phyloP scores from a whole-genome alignment of 2,329 filamentous ascomycete species.

The Arachnopeziza araneosa region DNA sequence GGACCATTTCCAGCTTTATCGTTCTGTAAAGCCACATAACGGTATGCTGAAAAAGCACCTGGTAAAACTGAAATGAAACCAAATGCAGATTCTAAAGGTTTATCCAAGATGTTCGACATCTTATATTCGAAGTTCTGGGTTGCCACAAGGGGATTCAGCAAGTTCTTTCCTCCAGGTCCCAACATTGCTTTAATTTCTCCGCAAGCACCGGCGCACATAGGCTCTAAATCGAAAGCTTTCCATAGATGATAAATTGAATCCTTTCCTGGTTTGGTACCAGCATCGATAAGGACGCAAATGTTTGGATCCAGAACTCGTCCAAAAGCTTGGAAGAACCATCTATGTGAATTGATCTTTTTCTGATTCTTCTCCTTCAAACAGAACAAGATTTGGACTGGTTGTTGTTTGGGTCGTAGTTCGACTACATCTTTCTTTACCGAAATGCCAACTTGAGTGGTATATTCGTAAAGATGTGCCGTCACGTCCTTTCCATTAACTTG shows the following conservation, averaged over 20 bases:
- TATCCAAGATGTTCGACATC: slow-evolving; percentile 99
- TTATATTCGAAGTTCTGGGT: slow-evolving; percentile 99
- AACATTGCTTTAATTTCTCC: slow-evolving; percentile 99
- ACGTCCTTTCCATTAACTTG: slow-evolving; percentile 96
- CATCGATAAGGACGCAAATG: slow-evolving; percentile 93
- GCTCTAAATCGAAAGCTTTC: slow-evolving; percentile 97
- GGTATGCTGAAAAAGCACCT: slow-evolving; percentile 97
- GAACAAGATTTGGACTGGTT: slow-evolving; percentile 94
- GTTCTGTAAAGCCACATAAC: slow-evolving; percentile 90
- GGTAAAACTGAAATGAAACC: slow-evolving; percentile 96
- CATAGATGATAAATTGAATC: slow-evolving; percentile 97
- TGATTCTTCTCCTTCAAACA: slow-evolving; percentile 99
- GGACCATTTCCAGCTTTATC: slow-evolving; percentile 92
- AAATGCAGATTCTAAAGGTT: slow-evolving; percentile 93
- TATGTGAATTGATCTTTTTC: slow-evolving; percentile 99
- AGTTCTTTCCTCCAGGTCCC: slow-evolving; percentile 73
- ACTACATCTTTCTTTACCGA: slow-evolving; percentile 89
- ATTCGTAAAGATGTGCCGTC: slow-evolving; percentile 96
- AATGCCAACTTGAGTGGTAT: slow-evolving; percentile 80
- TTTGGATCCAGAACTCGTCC: slow-evolving; percentile 89
- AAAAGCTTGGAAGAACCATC: slow-evolving; percentile 99
- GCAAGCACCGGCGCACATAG: slow-evolving; percentile 95
- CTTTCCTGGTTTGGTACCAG: slow-evolving; percentile 87
- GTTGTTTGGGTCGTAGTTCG: slow-evolving; percentile 73
- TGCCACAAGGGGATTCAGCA: slow-evolving; percentile 89